Evolutionary conservation across 2,329 filamentous ascomycete species (phyloP), one percentile per base, ranked within the genome.

Genomic region (Hypoxylon sp.): DNA sequence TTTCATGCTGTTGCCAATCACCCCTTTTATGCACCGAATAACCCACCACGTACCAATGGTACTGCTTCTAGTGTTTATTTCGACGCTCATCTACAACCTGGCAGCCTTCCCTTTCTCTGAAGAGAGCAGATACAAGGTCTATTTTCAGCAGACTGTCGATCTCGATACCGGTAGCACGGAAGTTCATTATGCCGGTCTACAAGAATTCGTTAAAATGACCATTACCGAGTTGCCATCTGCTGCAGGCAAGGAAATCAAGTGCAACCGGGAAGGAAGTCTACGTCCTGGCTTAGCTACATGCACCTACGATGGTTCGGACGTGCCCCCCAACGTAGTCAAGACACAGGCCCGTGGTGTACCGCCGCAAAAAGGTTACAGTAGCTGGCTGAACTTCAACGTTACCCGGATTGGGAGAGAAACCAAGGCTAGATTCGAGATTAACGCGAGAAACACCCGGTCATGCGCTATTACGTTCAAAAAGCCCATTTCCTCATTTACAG

Each of bases 1-100:
- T 0, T 77, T 97, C 1, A 77, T 97, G 0, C 81, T 98, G 17
- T 83, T 93, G 0, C 96, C 96, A 0, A 79, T 94, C 2, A 87
- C 90, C 0, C 96, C 96, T 0, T 97, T 97, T 77, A 85, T 97
- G 44, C 94, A 98, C 78, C 91, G 95, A 47, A 89, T 96, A 70
- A 93, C 91, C 1, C 92, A 92, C 77, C 94, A 97, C 66, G 79
- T 98, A 3, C 94, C 96, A 0, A 82, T 91, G 0, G 90, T 97
- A 74, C 80, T 98, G 14, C 84, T 97, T 29, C 77, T 91, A 11
- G 82, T 97, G 8, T 93, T 94, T 68, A 76, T 88, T 24, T 92
- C 86, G 31, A 97, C 94, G 0, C 81, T 97, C 29, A 86, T 94
- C 62, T 98, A 97, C 83, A 97, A 97, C 76, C 87, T 98, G 3